phyloP scores from a whole-genome alignment of 176 grass and related monocot species.

The Hsuehochloa calcarea region DNA sequence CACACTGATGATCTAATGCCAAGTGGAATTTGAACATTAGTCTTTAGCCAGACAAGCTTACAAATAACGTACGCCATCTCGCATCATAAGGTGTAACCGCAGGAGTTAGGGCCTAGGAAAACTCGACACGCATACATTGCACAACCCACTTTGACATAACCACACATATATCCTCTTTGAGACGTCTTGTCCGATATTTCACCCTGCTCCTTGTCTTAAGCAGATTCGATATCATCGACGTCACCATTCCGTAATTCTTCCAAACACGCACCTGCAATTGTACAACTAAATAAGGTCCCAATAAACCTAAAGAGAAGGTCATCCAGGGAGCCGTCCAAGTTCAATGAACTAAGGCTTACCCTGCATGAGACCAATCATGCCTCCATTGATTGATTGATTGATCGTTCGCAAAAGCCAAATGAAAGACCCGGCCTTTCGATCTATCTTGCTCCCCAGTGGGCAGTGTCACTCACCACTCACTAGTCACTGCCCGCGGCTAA shows the following conservation, averaged over 20 bases:
- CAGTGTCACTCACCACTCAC: constrained; percentile 30
- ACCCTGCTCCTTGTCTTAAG: background rate
- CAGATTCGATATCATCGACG: background rate
- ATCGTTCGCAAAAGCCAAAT: constrained; percentile 35
- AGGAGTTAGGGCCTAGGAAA: no score
- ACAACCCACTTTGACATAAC: background rate
- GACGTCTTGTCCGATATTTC: background rate
- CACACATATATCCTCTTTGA: background rate
- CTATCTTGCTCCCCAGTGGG: constrained; percentile 27
- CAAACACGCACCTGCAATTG: constrained; percentile 5
- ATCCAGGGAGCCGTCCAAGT: constrained; percentile 24
- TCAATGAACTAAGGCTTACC: constrained; percentile 36
- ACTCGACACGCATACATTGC: no score
- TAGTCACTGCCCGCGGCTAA: background rate
- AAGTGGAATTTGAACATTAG: no score
- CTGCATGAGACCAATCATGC: constrained; percentile 18
- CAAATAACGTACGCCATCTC: no score
- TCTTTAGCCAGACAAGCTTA: no score
- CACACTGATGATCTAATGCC: no score
- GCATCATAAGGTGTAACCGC: no score
- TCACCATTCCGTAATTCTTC: background rate
- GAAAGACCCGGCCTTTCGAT: background rate
- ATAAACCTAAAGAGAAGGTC: background rate
- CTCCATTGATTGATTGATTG: constrained; percentile 6
- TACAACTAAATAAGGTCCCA: background rate